phyloP scores from a whole-genome alignment of 768 basidiomycete species.

The Agrocybe pediades region DNA sequence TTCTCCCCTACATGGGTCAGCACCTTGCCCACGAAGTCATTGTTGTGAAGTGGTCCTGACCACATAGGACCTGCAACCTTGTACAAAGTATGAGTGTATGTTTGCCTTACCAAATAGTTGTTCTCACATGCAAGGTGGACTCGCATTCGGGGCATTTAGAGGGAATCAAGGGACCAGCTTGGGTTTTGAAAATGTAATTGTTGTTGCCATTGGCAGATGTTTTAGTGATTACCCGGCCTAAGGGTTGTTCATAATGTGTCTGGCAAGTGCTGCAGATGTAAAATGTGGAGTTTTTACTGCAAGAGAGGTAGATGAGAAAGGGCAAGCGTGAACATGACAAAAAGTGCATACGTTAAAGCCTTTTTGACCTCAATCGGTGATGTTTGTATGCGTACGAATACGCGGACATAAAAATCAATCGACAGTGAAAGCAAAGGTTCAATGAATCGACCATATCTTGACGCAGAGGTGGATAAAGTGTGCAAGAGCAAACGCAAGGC shows the following conservation, averaged over 20 bases:
- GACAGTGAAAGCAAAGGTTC: slow-evolving; percentile 87
- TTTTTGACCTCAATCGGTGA: slow-evolving; percentile 86
- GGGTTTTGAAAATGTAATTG: slow-evolving; percentile 73
- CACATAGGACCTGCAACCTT: slow-evolving; percentile 97
- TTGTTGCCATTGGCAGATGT: slow-evolving; percentile 55
- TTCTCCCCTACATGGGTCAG: slow-evolving; percentile 70
- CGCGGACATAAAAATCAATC: slow-evolving; percentile 95
- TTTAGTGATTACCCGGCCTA: slow-evolving; percentile 75
- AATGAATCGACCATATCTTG: slow-evolving; percentile 91
- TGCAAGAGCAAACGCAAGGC: slow-evolving; percentile 91
- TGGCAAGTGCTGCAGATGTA: slow-evolving; percentile 89
- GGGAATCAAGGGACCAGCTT: slow-evolving; percentile 64
- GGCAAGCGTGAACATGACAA: neutral
- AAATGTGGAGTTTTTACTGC: slow-evolving; percentile 85
- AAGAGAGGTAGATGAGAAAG: neutral
- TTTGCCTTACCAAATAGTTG: neutral
- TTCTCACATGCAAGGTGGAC: slow-evolving; percentile 68
- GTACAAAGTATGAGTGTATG: neutral
- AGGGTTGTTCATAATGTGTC: slow-evolving; percentile 76
- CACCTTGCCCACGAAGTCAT: slow-evolving; percentile 72
- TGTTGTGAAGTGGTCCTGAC: slow-evolving; percentile 85
- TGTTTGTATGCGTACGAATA: slow-evolving; percentile 81
- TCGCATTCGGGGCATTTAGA: slow-evolving; percentile 84
- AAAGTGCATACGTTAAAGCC: slow-evolving; percentile 60
- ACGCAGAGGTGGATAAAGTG: slow-evolving; percentile 81